Evolutionary conservation across 1,284 basidiomycete species (phyloP), one percentile per base, ranked within the genome.

Genomic region (Leccinum griseonigrum): DNA sequence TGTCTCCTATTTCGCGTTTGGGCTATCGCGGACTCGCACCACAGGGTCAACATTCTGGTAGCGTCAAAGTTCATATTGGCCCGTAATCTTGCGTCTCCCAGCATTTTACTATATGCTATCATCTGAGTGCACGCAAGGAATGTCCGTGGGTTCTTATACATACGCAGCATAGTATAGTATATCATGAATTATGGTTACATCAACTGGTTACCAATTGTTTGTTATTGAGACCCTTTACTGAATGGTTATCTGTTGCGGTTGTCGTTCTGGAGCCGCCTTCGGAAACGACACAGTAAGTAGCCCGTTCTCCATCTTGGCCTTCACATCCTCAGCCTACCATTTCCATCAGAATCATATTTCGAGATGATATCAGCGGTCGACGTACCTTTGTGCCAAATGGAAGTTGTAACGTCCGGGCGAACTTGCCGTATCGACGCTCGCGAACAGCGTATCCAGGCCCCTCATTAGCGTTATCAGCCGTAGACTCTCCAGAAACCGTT

Each of bases 371-470:
- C 16, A 36, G 8, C 0, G 10, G n/a, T 31, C 11, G 1, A 48
- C 64, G 22, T 48, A 60, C 64, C 54, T 56, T 64, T 26, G 56
- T 60, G 9, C 60, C 60, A 8, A 50, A n/a, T 4, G 61, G 62
- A 16, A 63, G 48, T 22, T 32, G 53, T 3, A 61, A 16, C 18
- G 63, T 53, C 31, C 53, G 18, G 22, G 54, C 29, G 34, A 65
- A 50, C 16, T 57, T 65, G 11, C 59, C 54, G 1, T 32, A 18
- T 5, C 69, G 68, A 6, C 78, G 66, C 68, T 79, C 78, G n/a
- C 72, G 74, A 18, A 78, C 73, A 4, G 73, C 68, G 54, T 76
- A 78, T 0, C 76, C 76, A 11, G 69, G 64, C 52, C 75, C 70
- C 3, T 75, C 70, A 36, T 68, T 67, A 57, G 73, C 64, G 31